A percentile compares a stretch with the other conserved stretches of the same genome.
These are phyloP conservation scores for Solanum rostratum DNA, from an alignment of 257 asterid genomes.

Conservation along the genomic window DNA sequence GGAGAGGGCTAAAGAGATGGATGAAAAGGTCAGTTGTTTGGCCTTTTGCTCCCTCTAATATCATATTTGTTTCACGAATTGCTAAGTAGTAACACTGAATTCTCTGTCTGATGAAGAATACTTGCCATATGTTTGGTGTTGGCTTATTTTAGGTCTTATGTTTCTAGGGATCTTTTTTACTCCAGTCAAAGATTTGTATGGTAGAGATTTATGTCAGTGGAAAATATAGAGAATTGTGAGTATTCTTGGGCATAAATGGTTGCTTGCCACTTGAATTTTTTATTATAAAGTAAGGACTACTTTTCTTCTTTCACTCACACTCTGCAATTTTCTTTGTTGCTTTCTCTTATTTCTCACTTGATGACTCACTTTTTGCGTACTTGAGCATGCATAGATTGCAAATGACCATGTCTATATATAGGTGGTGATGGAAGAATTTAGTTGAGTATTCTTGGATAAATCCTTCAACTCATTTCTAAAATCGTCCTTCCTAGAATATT, in stretches of 20 bases:
- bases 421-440: neutral
- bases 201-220: neutral
- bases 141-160: neutral
- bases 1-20: constrained; percentile 71
- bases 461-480: neutral
- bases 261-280: neutral
- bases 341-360: neutral
- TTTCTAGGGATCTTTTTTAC: neutral
- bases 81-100: constrained; percentile 12
- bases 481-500: neutral
- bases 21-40: constrained; percentile 54
- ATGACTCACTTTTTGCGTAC: neutral
- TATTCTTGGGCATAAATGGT: neutral
- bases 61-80: neutral
- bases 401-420: neutral
- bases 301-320: neutral
- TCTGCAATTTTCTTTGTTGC: neutral
- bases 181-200: neutral
- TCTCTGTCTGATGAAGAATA: neutral
- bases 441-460: neutral
- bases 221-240: neutral
- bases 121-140: neutral
- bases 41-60: neutral
- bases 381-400: neutral
- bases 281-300: neutral